These are phyloP conservation scores for Akanthomyces muscarius DNA, from an alignment of 2,329 filamentous ascomycete genomes.

Conservation along the genomic window DNA sequence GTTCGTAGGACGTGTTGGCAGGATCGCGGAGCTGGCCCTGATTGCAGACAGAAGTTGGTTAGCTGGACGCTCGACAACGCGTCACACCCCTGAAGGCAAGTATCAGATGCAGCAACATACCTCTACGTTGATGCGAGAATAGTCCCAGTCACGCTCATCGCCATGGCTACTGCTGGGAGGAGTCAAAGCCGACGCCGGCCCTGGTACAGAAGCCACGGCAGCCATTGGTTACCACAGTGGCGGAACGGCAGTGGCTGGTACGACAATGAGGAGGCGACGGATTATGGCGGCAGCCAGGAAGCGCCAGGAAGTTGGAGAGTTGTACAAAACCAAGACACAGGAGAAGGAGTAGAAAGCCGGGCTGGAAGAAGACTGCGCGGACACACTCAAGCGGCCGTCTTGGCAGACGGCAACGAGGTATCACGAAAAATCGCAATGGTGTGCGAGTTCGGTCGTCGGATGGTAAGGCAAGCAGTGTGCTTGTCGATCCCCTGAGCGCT, in stretches of 20 bases:
- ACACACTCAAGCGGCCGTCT: not conserved
- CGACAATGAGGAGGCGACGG: not conserved
- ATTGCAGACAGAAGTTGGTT: not conserved
- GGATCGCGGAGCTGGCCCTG: slow-evolving; percentile 7
- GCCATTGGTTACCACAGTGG: slow-evolving; percentile 39
- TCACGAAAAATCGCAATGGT: not conserved
- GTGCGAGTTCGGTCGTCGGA: not conserved
- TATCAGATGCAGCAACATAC: slow-evolving; percentile 29
- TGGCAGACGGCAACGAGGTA: not conserved
- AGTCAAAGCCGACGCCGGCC: slow-evolving; percentile 44
- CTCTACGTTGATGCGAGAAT: slow-evolving; percentile 32
- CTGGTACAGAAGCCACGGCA: slow-evolving; percentile 48
- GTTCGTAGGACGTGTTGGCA: not conserved
- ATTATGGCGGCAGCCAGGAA: not conserved
- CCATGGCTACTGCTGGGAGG: slow-evolving; percentile 48
- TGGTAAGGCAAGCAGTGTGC: not conserved
- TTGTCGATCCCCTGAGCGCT: not conserved
- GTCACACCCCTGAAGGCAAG: not conserved
- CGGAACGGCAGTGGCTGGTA: slow-evolving; percentile 1
- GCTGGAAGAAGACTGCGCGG: not conserved
- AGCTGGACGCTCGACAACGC: not conserved
- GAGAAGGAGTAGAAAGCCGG: not conserved
- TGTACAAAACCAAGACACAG: not conserved
- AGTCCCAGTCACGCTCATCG: slow-evolving; percentile 43
- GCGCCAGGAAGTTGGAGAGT: not conserved